Base-by-base conservation (phyloP, 1,284 basidiomycete species). In the Sanghuangporus baumii region DNA sequence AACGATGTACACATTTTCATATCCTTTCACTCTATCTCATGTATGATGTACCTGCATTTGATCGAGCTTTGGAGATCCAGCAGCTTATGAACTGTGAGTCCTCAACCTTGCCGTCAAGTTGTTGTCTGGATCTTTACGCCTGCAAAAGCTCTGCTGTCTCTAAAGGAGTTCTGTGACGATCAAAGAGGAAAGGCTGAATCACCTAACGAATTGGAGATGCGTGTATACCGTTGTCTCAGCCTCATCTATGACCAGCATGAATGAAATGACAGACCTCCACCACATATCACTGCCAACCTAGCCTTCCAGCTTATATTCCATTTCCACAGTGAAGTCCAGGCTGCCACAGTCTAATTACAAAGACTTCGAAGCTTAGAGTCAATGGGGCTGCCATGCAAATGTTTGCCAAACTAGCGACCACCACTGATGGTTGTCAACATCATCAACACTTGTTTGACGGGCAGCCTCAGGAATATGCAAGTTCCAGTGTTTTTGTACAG, bases 91-190 rank as follows among this genome's bases (percentile, higher is more conserved):
- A 96, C 73, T 91, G 93, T 94, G 69, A 60, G 89, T 78, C 40
- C 8, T n/a, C 41, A 12, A n/a, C 47, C 31, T 46, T 43, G 6
- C 64, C n/a, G 18, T 6, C 34, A 23, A 26, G 47, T 8, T 58
- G 57, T 20, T 41, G 36, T 34, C 63, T 56, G 23, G 51, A 54
- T 50, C 47, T 67, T 40, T 36, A 34, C 36, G 20, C 40, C 37
- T 18, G 55, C 18, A 16, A n/a, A 68, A 96, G 93, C 93, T 23
- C 82, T 98, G 43, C 91, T 93, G 70, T 93, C 89, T 70, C 80
- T 98, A 55, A 93, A 94, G 72, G 93, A 98, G 71, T 96, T 93
- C 70, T 97, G 98, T 73, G 89, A 93, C 69, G 96, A 98, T 65
- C 85, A 93, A 61, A 80, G 88, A 14, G 82, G 80, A 12, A 75